These are phyloP conservation scores for Pseudogymnoascus sp. DNA, from an alignment of 2,329 filamentous ascomycete genomes.

Conservation along the genomic window DNA sequence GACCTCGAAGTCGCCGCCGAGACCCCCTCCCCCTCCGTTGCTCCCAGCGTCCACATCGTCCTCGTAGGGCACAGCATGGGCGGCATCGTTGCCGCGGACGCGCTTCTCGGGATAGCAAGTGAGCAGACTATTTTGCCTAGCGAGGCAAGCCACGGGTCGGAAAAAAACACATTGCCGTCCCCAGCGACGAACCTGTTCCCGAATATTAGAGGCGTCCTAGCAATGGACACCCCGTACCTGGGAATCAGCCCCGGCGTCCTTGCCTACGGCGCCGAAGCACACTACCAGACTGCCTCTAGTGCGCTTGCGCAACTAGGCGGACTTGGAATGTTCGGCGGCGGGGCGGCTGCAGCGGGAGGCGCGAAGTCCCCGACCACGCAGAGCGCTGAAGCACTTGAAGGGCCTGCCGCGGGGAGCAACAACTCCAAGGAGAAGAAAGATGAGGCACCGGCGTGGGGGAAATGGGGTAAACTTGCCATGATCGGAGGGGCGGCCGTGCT, in stretches of 20 bases:
- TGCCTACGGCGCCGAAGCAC: constrained; percentile 78
- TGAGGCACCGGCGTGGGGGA: constrained; percentile 51
- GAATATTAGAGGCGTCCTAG: constrained; percentile 79
- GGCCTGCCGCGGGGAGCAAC: constrained; percentile 34
- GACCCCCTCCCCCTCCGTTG: constrained; percentile 75
- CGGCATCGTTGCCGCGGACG: constrained; percentile 89
- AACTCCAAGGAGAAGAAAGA: constrained; percentile 29
- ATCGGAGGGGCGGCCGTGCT: constrained; percentile 77
- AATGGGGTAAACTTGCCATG: constrained; percentile 79
- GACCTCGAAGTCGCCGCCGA: constrained; percentile 80
- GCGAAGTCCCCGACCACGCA: constrained; percentile 26
- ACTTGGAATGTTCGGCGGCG: constrained; percentile 59
- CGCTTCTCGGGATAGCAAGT: constrained; percentile 57
- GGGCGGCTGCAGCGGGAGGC: constrained; percentile 27
- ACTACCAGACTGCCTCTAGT: constrained; percentile 66
- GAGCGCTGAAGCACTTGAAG: constrained; percentile 21
- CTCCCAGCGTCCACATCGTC: constrained; percentile 74
- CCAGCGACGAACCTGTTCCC: constrained; percentile 69
- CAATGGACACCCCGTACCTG: constrained; percentile 90
- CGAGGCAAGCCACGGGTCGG: neutral
- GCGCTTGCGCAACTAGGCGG: constrained; percentile 60
- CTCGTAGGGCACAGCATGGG: constrained; percentile 85
- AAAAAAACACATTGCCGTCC: constrained; percentile 13
- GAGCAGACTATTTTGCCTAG: neutral
- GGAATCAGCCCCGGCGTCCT: constrained; percentile 74